Evolutionary conservation across 2,329 filamentous ascomycete species (phyloP).

Genomic region (Dryadomyces quercivorus): DNA sequence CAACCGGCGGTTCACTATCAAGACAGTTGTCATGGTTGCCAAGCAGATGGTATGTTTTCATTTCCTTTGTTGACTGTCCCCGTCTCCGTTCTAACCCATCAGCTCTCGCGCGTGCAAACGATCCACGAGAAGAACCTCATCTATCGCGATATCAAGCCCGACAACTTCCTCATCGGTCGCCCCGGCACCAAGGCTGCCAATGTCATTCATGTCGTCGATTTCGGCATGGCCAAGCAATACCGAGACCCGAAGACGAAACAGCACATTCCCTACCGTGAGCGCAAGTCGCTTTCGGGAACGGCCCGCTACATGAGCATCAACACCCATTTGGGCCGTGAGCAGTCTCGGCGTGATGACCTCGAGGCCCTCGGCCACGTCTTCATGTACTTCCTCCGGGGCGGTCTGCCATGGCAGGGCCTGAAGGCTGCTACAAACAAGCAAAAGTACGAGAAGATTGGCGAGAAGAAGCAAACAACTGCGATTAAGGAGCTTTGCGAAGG

Average conservation of each 20-base stretch:
- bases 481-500: constrained; percentile 96
- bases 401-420: constrained; percentile 49
- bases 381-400: constrained; percentile 63
- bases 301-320: constrained; percentile 99
- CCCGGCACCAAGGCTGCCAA: constrained; percentile 90
- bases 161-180: constrained; percentile 96
- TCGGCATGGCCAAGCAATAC: constrained; percentile 99
- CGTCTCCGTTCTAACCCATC: constrained; percentile 4
- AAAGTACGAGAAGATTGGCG: constrained; percentile 99
- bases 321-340: constrained; percentile 90
- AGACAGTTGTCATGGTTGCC: constrained; percentile 98
- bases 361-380: constrained; percentile 73
- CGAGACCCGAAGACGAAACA: constrained; percentile 98
- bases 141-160: constrained; percentile 97
- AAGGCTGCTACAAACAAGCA: constrained; percentile 23
- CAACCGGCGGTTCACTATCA: constrained; percentile 86
- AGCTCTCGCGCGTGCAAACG: constrained; percentile 79
- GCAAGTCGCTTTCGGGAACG: constrained; percentile 92
- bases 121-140: constrained; percentile 99
- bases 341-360: constrained; percentile 89
- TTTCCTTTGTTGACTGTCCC: not conserved
- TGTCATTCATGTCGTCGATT: constrained; percentile 97
- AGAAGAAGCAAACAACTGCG: constrained; percentile 97
- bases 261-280: constrained; percentile 93
- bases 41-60: constrained; percentile 74